Evolutionary conservation across 2,329 filamentous ascomycete genomes (phyloP).

Genomic region (Diaporthe vaccinii): DNA sequence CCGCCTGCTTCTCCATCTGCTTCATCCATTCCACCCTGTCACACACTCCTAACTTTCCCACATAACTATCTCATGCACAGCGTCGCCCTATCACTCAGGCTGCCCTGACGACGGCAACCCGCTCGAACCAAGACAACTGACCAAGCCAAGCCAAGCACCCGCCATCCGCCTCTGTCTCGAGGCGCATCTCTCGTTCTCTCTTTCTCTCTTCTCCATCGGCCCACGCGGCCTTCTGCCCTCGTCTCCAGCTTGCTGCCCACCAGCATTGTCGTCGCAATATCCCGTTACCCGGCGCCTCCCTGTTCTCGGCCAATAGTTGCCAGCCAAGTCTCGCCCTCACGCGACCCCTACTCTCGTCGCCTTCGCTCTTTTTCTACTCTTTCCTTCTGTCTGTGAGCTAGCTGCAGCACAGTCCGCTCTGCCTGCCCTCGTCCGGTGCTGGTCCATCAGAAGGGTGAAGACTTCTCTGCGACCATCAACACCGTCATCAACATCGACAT

Average conservation of each 20-base stretch:
- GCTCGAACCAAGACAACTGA: neutral
- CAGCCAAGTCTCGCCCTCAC: conserved; percentile 38
- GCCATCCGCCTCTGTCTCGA: neutral
- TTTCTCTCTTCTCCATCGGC: neutral
- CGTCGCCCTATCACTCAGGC: conserved; percentile 1
- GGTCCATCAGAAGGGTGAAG: conserved; percentile 33
- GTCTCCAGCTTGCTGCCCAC: neutral
- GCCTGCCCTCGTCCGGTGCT: conserved; percentile 32
- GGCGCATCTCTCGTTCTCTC: neutral
- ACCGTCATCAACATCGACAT: neutral
- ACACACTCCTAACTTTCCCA: neutral
- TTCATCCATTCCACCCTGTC: neutral
- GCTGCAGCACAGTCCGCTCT: neutral
- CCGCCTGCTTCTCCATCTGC: conserved; percentile 8
- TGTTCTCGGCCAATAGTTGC: conserved; percentile 35
- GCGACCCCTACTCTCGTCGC: conserved; percentile 24
- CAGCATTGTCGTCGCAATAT: conserved; percentile 28
- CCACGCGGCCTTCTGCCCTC: conserved; percentile 10
- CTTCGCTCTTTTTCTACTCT: neutral
- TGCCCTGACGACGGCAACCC: neutral
- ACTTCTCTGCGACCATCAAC: neutral
- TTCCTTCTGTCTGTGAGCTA: neutral
- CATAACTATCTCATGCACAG: neutral
- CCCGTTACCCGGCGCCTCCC: conserved; percentile 26
- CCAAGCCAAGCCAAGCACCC: neutral